Conservation (phyloP, 2,329 filamentous ascomycete genomes). For the Aspergillus niger region DNA sequence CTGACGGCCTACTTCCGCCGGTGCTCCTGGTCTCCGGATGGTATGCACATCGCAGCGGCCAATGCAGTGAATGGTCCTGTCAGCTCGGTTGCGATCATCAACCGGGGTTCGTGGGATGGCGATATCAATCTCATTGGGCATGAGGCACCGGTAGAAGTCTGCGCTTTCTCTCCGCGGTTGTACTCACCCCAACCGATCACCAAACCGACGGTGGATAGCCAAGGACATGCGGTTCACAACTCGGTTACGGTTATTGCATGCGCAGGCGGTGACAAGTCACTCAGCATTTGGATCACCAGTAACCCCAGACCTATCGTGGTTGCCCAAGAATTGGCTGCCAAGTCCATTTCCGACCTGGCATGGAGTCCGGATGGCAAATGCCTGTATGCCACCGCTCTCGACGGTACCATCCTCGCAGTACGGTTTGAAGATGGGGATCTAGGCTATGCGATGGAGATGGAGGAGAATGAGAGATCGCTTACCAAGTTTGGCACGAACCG, state of each 20-base stretch:
- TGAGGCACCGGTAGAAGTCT: constrained; percentile 95
- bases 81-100: constrained; percentile 94
- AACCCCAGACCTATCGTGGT: constrained; percentile 89
- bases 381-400: constrained; percentile 81
- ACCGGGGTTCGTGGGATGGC: constrained; percentile 87
- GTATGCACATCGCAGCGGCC: constrained; percentile 92
- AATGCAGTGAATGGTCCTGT: constrained; percentile 98
- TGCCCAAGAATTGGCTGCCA: constrained; percentile 81
- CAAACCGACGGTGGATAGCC: constrained; percentile 48
- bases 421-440: constrained; percentile 85
- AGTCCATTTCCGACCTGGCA: constrained; percentile 89
- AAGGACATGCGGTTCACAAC: constrained; percentile 44
- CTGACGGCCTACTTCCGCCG: constrained; percentile 95
- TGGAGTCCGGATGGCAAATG: constrained; percentile 93
- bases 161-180: constrained; percentile 90
- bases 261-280: constrained; percentile 91
- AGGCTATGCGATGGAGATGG: constrained; percentile 79
- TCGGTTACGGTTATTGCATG: constrained; percentile 93
- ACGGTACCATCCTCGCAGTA: constrained; percentile 81
- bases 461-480: constrained; percentile 89
- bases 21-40: constrained; percentile 97
- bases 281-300: constrained; percentile 98
- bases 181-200: constrained; percentile 71
- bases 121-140: constrained; percentile 98
- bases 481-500: constrained; percentile 89